Percentiles rank a stretch among this genome's conserved stretches.
These are phyloP conservation scores for Penicillium mononematosum DNA, from an alignment of 495 filamentous ascomycete species.

Conservation along the genomic window DNA sequence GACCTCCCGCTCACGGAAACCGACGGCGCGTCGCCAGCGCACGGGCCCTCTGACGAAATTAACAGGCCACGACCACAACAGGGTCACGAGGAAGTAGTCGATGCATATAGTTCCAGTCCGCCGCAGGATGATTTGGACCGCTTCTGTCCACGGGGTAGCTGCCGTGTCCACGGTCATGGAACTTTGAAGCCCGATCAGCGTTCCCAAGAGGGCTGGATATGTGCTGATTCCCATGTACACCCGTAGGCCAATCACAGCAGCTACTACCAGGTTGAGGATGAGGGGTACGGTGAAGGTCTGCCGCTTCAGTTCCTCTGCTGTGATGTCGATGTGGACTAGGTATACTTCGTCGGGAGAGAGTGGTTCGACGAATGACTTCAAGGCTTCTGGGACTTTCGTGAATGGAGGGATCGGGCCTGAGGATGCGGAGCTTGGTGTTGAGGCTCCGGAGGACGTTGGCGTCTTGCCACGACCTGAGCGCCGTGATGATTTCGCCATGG, in stretches of 20 bases:
- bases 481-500: slow-evolving; percentile 45
- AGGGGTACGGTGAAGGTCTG: slow-evolving; percentile 74
- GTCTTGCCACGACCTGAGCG: slow-evolving; percentile 30
- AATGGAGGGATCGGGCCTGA: slow-evolving; percentile 60
- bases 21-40: slow-evolving; percentile 65
- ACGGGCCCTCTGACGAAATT: slow-evolving; percentile 67
- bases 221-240: slow-evolving; percentile 59
- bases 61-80: slow-evolving; percentile 73
- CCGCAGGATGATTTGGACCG: slow-evolving; percentile 47
- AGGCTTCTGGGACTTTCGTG: slow-evolving; percentile 53
- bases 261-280: slow-evolving; percentile 64
- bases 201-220: slow-evolving; percentile 62
- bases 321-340: slow-evolving; percentile 73
- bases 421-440: slow-evolving; percentile 38
- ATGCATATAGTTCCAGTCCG: slow-evolving; percentile 61
- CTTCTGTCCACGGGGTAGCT: slow-evolving; percentile 47
- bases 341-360: slow-evolving; percentile 68
- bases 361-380: slow-evolving; percentile 59
- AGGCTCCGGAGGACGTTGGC: slow-evolving; percentile 34
- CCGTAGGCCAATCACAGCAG: slow-evolving; percentile 58
- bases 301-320: slow-evolving; percentile 62
- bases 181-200: slow-evolving; percentile 59
- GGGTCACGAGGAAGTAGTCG: slow-evolving; percentile 67
- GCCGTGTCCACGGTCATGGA: slow-evolving; percentile 57
- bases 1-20: slow-evolving; percentile 69